These are phyloP conservation scores for Pyrenochaeta sp. DNA, from an alignment of 2,329 filamentous ascomycete genomes.

Conservation along the genomic window DNA sequence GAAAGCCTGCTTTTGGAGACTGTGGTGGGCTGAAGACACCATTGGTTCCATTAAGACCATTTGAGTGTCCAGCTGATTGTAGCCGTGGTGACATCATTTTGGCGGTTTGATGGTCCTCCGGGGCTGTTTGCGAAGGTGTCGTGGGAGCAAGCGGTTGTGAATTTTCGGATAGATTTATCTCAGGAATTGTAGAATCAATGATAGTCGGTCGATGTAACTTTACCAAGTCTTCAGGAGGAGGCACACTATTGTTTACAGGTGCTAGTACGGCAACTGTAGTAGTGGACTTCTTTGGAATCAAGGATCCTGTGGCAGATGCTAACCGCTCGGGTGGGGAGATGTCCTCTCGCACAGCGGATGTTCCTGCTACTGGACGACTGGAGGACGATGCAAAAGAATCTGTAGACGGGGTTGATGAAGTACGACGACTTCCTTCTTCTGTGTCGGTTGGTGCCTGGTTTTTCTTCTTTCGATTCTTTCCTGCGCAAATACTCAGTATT, in stretches of 20 bases:
- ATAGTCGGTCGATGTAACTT: no score
- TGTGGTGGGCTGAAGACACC: slow-evolving; percentile 25
- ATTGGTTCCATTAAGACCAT: slow-evolving; percentile 14
- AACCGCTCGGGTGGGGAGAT: background rate
- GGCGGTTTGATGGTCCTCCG: slow-evolving; percentile 1
- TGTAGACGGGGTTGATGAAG: slow-evolving; percentile 13
- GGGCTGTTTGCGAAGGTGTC: background rate
- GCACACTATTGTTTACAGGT: background rate
- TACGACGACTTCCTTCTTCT: slow-evolving; percentile 8
- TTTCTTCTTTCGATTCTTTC: slow-evolving; percentile 25
- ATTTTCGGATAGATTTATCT: no score
- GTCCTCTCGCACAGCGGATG: no score
- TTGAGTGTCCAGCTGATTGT: slow-evolving; percentile 7
- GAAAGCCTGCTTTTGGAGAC: slow-evolving; percentile 25
- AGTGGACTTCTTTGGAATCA: no score
- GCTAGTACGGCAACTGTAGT: no score
- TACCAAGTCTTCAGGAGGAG: no score
- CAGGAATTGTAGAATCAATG: no score
- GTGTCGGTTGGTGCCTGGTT: slow-evolving; percentile 12
- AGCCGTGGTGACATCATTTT: slow-evolving; percentile 14
- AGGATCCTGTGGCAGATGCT: no score
- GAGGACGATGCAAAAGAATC: slow-evolving; percentile 6
- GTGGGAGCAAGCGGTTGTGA: slow-evolving; percentile 6
- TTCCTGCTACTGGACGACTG: background rate
- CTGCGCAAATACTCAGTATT: slow-evolving; percentile 15